Conservation (phyloP, 1,284 basidiomycete species). For the Cryptococcus amylolentus region DNA sequence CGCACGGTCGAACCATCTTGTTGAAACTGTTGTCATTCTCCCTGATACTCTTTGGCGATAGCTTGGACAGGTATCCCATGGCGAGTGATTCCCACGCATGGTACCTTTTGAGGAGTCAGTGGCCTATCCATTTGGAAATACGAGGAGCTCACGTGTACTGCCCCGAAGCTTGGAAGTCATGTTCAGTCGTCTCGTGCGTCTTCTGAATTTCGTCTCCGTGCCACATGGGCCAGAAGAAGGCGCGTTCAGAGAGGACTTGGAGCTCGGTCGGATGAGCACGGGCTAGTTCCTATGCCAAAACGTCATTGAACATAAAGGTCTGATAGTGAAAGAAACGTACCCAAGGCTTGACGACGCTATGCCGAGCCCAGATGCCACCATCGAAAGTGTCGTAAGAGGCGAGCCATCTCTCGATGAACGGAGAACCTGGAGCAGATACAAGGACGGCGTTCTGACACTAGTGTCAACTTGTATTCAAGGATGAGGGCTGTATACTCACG, state of each 20-base stretch:
- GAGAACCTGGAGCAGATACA: conserved; percentile 45
- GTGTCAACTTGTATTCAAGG: background rate
- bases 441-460: conserved; percentile 52
- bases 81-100: conserved; percentile 52
- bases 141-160: conserved; percentile 46
- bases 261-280: conserved; percentile 48
- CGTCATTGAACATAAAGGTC: background rate
- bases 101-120: conserved; percentile 29
- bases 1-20: conserved; percentile 44
- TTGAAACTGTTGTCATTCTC: conserved; percentile 47
- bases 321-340: conserved; percentile 10
- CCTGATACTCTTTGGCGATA: conserved; percentile 41
- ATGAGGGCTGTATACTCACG: conserved; percentile 22
- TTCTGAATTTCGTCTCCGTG: conserved; percentile 41
- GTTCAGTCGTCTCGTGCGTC: conserved; percentile 38
- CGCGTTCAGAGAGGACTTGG: conserved; percentile 50
- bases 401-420: conserved; percentile 52
- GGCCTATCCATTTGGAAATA: background rate
- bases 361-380: conserved; percentile 47
- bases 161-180: conserved; percentile 39
- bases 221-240: conserved; percentile 56
- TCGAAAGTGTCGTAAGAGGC: conserved; percentile 50
- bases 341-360: conserved; percentile 50
- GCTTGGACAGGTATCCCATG: conserved; percentile 40
- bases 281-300: conserved; percentile 42